Evolutionary conservation across 2,329 filamentous ascomycete species (phyloP), one percentile per base, ranked within the genome.

Genomic region (Dactylonectria macrodidyma): DNA sequence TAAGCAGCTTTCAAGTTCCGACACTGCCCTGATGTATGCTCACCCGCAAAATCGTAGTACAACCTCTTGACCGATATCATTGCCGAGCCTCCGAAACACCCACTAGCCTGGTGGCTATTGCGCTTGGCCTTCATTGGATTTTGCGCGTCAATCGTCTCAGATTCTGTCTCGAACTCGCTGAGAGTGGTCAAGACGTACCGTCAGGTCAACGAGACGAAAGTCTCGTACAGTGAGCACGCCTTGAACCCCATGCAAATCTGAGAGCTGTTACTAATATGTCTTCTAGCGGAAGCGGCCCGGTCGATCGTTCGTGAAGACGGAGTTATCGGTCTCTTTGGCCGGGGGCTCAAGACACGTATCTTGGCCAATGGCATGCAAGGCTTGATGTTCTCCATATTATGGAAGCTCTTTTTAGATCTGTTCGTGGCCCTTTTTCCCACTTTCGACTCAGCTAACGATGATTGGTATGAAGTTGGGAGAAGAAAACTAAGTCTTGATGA

Each of bases 131-230:
- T 79, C 7, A 78, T 79, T 3, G 77, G 77, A 2, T 85, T 86
- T 65, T 78, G 81, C 8, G 84, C 84, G 2, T 84, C 84, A 0
- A 68, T 85, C 5, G 75, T 86, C 0, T 86, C 84, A 0, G 84
- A 86, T 48, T 80, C 81, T 0, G 79, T 86, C 3, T 86, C 84
- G 2, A 86, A 86, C 69, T 85, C 84, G 0, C 56, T 86, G 50
- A 75, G 84, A 30, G 84, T 86, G 0, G 80, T 86, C 5, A 86
- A 86, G 74, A 86, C 84, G 0, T 86, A 85, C 63, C 83, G 84
- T 1, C 84, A 86, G 67, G 84, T 86, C 65, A 86, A 86, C 59
- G 83, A 85, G 19, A 83, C 79, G 4, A 78, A 84, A 52, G 79
- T 86, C 1, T 85, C 84, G 2, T 86, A 86, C 47, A 66, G 84